These are phyloP conservation scores for Malassezia restricta DNA, from an alignment of 1,284 basidiomycete genomes.

Conservation along the genomic window DNA sequence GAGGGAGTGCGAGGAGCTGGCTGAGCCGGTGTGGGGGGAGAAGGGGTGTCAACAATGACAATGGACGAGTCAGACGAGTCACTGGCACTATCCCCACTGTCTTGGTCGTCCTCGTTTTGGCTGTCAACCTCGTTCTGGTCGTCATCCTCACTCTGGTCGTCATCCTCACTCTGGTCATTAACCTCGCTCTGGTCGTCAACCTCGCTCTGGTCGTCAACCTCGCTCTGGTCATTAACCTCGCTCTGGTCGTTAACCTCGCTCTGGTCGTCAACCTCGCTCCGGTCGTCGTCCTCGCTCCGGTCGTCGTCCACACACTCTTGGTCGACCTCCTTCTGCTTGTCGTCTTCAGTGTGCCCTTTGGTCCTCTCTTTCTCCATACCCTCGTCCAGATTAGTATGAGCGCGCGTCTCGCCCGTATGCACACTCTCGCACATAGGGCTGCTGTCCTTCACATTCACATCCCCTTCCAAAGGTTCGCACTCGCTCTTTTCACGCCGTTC, in stretches of 20 bases:
- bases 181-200: neutral
- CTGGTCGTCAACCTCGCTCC: neutral
- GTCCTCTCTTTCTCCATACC: neutral
- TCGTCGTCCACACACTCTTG: neutral
- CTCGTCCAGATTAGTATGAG: neutral
- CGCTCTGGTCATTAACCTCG: neutral
- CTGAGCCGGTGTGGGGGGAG: neutral
- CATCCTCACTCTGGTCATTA: neutral
- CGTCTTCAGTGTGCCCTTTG: neutral
- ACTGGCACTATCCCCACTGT: neutral
- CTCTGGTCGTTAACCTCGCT: neutral
- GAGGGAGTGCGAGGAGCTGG: neutral
- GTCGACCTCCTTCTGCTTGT: neutral
- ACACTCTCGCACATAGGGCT: no score
- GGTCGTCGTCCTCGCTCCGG: neutral
- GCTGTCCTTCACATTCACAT: no score
- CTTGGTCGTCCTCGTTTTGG: neutral
- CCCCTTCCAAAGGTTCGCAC: no score
- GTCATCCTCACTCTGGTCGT: neutral
- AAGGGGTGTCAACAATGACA: constrained; percentile 2
- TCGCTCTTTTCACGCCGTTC: no score
- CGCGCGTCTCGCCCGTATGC: no score
- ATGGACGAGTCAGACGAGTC: neutral
- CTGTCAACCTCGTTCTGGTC: neutral
- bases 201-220: neutral